Evolutionary conservation across 2,329 filamentous ascomycete species (phyloP), one percentile per base, ranked within the genome.

Genomic region (Diaporthe ilicicola): DNA sequence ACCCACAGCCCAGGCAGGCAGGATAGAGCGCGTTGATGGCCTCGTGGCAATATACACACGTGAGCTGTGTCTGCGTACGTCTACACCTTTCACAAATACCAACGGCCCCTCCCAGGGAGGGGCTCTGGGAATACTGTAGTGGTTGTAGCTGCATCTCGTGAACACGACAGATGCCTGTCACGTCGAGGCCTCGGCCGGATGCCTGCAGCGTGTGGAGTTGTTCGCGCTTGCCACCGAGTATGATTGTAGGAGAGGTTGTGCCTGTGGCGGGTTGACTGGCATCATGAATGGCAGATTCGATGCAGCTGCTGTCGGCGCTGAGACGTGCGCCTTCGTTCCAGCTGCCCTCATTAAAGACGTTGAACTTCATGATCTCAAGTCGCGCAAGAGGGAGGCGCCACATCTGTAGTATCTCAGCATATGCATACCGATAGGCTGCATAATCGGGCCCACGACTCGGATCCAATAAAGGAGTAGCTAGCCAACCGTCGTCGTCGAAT

Each of bases 351-450:
- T 87, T 87, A 48, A 92, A 81, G 4, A 89, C 85, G 73, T 92
- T 92, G 76, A 92, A 92, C 76, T 93, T 92, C 80, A 92, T 85
- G 34, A 93, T 87, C 77, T 93, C 91, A 1, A 92, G 84, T 22
- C 90, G 84, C 39, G 88, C 85, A 5, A 92, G 80, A 0, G 89
- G 89, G 69, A 90, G 86, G 2, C 85, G 83, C 91, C 91, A 92
- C 80, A 89, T 87, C 74, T 90, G 90, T 4, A 93, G 84, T 80
- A 92, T 86, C 78, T 92, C 89, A n/a, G 90, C 90, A 75, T 93
- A 93, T 0, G 87, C 85, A 72, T 89, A 87, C 44, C 91, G 87
- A 76, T 92, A 93, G 75, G 83, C 84, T n/a, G 86, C 84, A 73
- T 90, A 90, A 24, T 86, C 78, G 4, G 82, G 78, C 6, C 81